Evolutionary conservation across 805 yeast species (phyloP).

Genomic region (Candida palmyrensis): DNA sequence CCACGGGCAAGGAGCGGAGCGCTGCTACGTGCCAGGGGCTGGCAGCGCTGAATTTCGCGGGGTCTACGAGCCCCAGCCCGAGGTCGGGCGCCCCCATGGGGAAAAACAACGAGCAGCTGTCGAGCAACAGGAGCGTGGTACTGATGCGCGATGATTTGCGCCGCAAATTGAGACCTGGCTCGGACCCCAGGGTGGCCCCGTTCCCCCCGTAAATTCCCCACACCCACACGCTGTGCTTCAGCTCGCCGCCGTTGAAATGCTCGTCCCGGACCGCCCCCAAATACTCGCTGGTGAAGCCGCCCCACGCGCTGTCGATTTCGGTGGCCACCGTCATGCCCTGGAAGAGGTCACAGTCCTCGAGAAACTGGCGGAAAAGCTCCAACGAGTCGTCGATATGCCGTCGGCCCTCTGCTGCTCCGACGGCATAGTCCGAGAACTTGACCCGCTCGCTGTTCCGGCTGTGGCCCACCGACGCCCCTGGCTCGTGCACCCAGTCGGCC

Average conservation of each 20-base stretch:
- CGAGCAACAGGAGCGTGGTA: conserved; percentile 41
- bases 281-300: conserved; percentile 58
- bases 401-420: conserved; percentile 61
- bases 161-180: too few relatives aligned
- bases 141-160: conserved; percentile 36
- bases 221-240: conserved; percentile 33
- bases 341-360: conserved; percentile 74
- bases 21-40: conserved; percentile 20
- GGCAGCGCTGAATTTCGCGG: conserved; percentile 4
- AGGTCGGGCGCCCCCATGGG: conserved; percentile 35
- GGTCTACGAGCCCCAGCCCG: conserved; percentile 3
- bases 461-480: conserved; percentile 11
- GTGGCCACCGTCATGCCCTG: conserved; percentile 66
- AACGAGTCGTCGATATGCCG: conserved; percentile 22
- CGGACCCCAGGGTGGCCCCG: too few relatives aligned
- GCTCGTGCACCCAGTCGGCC: conserved; percentile 55
- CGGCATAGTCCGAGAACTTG: conserved; percentile 42
- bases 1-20: conserved; percentile 11
- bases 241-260: conserved; percentile 38
- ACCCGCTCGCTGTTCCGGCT: conserved; percentile 14
- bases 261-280: conserved; percentile 64
- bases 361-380: conserved; percentile 53
- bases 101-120: conserved; percentile 48
- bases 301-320: conserved; percentile 81
- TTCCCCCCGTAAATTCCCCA: conserved; percentile 24